A percentile compares a stretch with the other conserved stretches of the same genome.
phyloP scores from a whole-genome alignment of 768 basidiomycete genomes.

The Hygrophoropsis aurantiaca region DNA sequence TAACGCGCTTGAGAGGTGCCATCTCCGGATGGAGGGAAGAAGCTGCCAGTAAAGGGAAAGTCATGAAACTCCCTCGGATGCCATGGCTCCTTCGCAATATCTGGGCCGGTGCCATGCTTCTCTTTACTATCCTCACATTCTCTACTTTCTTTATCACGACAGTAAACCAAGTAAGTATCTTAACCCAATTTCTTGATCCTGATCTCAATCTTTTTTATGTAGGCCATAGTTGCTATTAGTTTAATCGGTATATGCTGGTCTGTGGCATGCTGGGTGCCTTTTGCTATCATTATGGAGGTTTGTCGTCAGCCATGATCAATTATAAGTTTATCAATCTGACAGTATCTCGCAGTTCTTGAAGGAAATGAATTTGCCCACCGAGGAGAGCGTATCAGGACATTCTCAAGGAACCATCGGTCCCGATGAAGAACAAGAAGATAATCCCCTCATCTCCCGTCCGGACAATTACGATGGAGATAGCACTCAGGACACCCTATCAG shows the following conservation, averaged over 20 bases:
- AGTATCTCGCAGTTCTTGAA: conserved; percentile 60
- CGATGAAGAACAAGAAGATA: conserved; percentile 38
- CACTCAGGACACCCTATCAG: conserved; percentile 26
- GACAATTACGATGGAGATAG: conserved; percentile 44
- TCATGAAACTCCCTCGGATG: conserved; percentile 79
- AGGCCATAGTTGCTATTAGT: conserved; percentile 82
- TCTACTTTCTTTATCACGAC: conserved; percentile 87
- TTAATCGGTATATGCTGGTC: conserved; percentile 95
- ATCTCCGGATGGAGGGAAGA: conserved; percentile 85
- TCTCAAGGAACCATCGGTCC: conserved; percentile 35
- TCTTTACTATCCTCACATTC: conserved; percentile 78
- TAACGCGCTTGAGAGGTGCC: conserved; percentile 63
- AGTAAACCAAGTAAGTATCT: conserved; percentile 55
- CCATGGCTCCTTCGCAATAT: conserved; percentile 91
- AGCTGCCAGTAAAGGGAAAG: conserved; percentile 71
- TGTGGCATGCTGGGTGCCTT: conserved; percentile 97
- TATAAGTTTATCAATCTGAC: neutral
- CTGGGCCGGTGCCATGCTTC: conserved; percentile 83
- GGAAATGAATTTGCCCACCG: conserved; percentile 48
- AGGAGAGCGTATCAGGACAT: conserved; percentile 34
- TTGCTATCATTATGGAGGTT: conserved; percentile 97
- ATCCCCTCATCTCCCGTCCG: conserved; percentile 63
- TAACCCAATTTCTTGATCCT: neutral
- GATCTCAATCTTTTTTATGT: too few relatives aligned
- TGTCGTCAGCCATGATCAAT: neutral